Base-by-base conservation (phyloP, 306 rosid species). In the Ceratonia siliqua region DNA sequence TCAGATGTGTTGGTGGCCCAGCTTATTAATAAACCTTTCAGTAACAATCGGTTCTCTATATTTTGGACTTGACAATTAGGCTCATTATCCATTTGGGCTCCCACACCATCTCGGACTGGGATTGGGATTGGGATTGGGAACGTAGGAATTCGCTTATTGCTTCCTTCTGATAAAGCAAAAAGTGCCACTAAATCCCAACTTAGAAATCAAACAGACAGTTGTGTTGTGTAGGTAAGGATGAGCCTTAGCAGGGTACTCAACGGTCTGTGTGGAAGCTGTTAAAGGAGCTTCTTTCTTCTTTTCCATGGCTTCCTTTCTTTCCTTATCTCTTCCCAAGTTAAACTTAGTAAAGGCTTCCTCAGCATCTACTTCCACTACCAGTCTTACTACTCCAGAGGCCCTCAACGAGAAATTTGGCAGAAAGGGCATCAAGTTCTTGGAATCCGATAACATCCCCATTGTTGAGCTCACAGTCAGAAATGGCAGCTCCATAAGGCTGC, bases 401-500 rank as follows among this genome's bases (percentile, higher is more conserved):
- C 92, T 91, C 45, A 89, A 76, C 59, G 92, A 88, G 54, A 87
- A 73, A 76, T 91, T 87, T 68, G 87, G 91, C 65, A 82, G 89
- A 49, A 94, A 91, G 68, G 98, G 98, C 61, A 88, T 91, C 74
- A 86, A 87, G 74, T 91, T 94, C 86, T 82, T 76, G 76, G 91
- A 90, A 46, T 62, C 81, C 7, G 83, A 84, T 68, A 83, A 62
- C 72, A 46, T 82, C 49, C 96, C 97, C 30, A 38, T 74, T 32
- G 95, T 84, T 27, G 97, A 94, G 74, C 82, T 94, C 1, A 85
- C 91, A 3, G 93, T 90, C 15, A 82, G 97, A 72, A 91, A 94
- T 78, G 98, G 96, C 5, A 94, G 98, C 85, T 90, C 97, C 69
- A 46, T 91, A 33, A 92, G 79, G 67, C 86, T 94, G n/a, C 87